Evolutionary conservation across 495 filamentous ascomycete genomes (phyloP).

Genomic region (Talaromyces nanjingensis): DNA sequence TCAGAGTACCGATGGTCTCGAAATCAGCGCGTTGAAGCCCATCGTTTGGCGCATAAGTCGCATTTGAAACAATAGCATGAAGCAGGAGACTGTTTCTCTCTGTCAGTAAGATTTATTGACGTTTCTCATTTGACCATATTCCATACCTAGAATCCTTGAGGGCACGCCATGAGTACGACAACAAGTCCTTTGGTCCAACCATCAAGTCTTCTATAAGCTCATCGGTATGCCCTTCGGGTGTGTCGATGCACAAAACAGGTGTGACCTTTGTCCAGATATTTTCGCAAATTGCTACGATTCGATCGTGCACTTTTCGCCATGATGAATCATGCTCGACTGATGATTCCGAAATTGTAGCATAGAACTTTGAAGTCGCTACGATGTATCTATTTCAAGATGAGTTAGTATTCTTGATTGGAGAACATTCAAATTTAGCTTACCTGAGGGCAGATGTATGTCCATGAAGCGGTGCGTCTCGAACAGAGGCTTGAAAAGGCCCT

Average conservation of each 20-base stretch:
- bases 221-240: slow-evolving; percentile 80
- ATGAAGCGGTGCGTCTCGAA: slow-evolving; percentile 61
- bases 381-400: slow-evolving; percentile 38
- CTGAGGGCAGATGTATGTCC: slow-evolving; percentile 59
- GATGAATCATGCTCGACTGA: slow-evolving; percentile 6
- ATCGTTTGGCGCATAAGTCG: slow-evolving; percentile 28
- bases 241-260: slow-evolving; percentile 77
- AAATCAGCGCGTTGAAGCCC: slow-evolving; percentile 33
- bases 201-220: slow-evolving; percentile 63
- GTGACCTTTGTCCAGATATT: slow-evolving; percentile 69
- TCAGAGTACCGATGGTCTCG: slow-evolving; percentile 54
- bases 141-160: slow-evolving; percentile 81
- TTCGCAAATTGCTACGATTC: slow-evolving; percentile 49
- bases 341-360: slow-evolving; percentile 21
- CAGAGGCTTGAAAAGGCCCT: slow-evolving; percentile 50
- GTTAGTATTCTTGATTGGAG: slow-evolving; percentile 4
- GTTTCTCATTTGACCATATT: not conserved
- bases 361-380: slow-evolving; percentile 30
- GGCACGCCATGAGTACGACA: slow-evolving; percentile 91
- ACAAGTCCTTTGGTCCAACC: slow-evolving; percentile 69
- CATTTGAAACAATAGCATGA: slow-evolving; percentile 31
- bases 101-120: not conserved
- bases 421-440: slow-evolving; percentile 27
- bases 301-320: slow-evolving; percentile 44
- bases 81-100: slow-evolving; percentile 44